phyloP scores from a whole-genome alignment of 202 grass and related monocot genomes.

The Zizania palustris region DNA sequence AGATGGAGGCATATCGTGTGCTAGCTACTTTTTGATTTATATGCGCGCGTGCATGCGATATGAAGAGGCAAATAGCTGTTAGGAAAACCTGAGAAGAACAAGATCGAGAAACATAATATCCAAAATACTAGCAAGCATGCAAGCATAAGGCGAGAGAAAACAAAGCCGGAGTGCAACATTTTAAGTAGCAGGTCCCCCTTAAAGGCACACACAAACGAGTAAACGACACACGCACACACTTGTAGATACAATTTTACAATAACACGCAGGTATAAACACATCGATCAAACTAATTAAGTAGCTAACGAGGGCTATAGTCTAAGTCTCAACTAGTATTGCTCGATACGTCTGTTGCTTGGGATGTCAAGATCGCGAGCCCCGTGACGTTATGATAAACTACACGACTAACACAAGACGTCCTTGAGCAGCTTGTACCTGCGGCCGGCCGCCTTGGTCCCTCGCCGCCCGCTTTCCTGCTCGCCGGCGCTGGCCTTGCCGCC shows the following conservation, averaged over 20 bases:
- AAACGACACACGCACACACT: not conserved
- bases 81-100: conserved; percentile 18
- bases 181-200: not conserved
- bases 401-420: conserved; percentile 67
- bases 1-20: not conserved
- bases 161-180: conserved; percentile 30
- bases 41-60: conserved; percentile 36
- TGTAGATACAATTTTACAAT: conserved; percentile 14
- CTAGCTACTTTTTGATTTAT: not conserved
- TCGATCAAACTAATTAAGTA: conserved; percentile 22
- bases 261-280: conserved; percentile 34
- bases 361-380: not conserved
- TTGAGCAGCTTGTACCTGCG: conserved; percentile 99
- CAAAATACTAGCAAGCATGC: conserved; percentile 34
- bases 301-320: conserved; percentile 26
- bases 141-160: not conserved
- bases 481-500: conserved; percentile 27
- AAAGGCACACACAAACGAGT: conserved; percentile 16
- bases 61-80: not conserved
- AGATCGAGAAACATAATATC: not conserved
- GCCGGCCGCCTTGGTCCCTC: conserved; percentile 60
- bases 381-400: conserved; percentile 23
- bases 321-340: conserved; percentile 31
- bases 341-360: not conserved
- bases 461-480: conserved; percentile 51